A percentile compares a stretch with the other conserved stretches of the same genome.
Conservation (phyloP, 805 yeast genomes). For the Wickerhamomyces rabaulensis region DNA sequence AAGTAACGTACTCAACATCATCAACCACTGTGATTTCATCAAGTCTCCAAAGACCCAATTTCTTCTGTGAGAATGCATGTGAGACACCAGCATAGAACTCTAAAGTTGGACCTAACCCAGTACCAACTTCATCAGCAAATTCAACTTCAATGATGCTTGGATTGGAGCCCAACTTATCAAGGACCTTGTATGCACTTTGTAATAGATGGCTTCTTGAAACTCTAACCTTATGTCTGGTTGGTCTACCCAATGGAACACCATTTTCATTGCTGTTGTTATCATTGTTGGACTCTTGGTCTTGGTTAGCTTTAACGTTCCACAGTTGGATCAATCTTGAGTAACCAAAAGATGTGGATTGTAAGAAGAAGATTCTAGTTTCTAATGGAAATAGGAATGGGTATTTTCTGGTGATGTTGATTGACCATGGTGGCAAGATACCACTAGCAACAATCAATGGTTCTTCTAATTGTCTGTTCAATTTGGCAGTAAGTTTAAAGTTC, state of each 20-base stretch:
- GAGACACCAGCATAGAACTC: slow-evolving; percentile 87
- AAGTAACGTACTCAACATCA: slow-evolving; percentile 34
- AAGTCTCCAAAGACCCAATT: slow-evolving; percentile 64
- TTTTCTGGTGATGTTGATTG: slow-evolving; percentile 61
- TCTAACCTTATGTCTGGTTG: slow-evolving; percentile 73
- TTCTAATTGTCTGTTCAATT: slow-evolving; percentile 79
- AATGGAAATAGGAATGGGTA: slow-evolving; percentile 84
- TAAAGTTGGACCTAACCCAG: slow-evolving; percentile 93
- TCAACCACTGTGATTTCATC: slow-evolving; percentile 24
- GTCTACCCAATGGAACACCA: slow-evolving; percentile 53
- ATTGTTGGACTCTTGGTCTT: slow-evolving; percentile 33
- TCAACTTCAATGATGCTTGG: slow-evolving; percentile 84
- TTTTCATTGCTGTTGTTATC: slow-evolving; percentile 17
- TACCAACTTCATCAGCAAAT: slow-evolving; percentile 87
- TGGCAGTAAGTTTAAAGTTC: slow-evolving; percentile 81
- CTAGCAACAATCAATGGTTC: slow-evolving; percentile 86
- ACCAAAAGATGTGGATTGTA: slow-evolving; percentile 89
- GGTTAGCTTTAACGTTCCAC: slow-evolving; percentile 57
- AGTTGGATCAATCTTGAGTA: slow-evolving; percentile 74
- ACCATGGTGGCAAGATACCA: slow-evolving; percentile 84
- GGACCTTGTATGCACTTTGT: slow-evolving; percentile 72
- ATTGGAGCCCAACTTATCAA: slow-evolving; percentile 70
- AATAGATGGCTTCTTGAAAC: slow-evolving; percentile 66
- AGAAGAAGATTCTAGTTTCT: slow-evolving; percentile 68
- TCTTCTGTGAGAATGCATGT: slow-evolving; percentile 56